Evolutionary conservation across 306 rosid genomes (phyloP).

Genomic region (Citrullus colocynthis): DNA sequence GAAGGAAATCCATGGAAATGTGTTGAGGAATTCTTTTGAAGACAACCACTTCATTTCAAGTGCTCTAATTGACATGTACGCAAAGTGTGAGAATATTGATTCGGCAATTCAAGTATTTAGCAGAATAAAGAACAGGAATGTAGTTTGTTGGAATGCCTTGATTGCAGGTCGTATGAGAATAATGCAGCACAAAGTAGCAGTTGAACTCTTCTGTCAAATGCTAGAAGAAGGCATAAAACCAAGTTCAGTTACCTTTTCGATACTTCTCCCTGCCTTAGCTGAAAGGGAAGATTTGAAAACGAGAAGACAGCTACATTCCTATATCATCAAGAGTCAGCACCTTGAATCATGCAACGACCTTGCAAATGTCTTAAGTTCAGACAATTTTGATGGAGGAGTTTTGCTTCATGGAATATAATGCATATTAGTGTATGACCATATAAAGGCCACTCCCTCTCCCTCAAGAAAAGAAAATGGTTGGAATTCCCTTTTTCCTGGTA

Average conservation of each 20-base stretch:
- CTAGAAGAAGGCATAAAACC: conserved; percentile 24
- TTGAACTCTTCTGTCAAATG: conserved; percentile 23
- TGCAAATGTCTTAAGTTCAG: conserved; percentile 3
- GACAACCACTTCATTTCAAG: conserved; percentile 20
- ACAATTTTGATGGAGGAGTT: neutral
- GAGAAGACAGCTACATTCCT: conserved; percentile 27
- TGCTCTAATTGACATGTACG: conserved; percentile 26
- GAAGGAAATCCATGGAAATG: conserved; percentile 37
- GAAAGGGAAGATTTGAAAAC: conserved; percentile 11
- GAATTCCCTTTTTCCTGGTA: neutral
- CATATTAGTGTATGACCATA: neutral
- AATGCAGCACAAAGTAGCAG: conserved; percentile 17
- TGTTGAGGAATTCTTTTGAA: conserved; percentile 19
- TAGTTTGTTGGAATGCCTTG: conserved; percentile 29
- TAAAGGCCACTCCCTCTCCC: neutral
- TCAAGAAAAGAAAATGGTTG: neutral
- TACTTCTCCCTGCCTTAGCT: conserved; percentile 23
- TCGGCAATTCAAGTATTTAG: conserved; percentile 18
- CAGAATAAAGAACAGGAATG: conserved; percentile 15
- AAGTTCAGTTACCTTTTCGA: conserved; percentile 18
- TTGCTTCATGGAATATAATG: neutral
- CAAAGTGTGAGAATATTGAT: conserved; percentile 17
- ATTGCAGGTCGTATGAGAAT: conserved; percentile 23
- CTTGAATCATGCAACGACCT: conserved; percentile 2
- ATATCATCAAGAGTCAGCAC: conserved; percentile 18